Base-by-base conservation (phyloP, 1,139 yeast genomes). In the Zygosaccharomyces pseudobailii region DNA sequence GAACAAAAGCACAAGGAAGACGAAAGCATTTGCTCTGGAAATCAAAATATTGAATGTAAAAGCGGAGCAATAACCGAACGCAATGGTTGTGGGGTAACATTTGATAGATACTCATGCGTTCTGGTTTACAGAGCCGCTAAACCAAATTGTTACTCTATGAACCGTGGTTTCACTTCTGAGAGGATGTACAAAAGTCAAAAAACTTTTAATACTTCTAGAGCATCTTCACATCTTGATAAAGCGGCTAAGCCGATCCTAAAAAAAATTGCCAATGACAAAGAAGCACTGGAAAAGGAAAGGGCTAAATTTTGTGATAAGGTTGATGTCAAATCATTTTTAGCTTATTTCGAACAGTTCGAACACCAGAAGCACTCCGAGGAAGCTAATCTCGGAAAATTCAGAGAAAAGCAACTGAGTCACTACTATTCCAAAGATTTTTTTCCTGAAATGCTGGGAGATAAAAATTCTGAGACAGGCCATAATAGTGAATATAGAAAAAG, bases 231-330 rank as follows among this genome's bases (percentile, higher is more conserved):
- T n/a, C 6, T 7, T 10, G 33, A 30, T n/a, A 30, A 30, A 30
- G 13, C 6, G 7, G 19, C 49, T 3, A 58, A 50, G 37, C 54
- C 66, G 3, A 62, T 62, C 21, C 43, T 62, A 27, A 62, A 61
- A 38, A 44, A 49, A 21, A 57, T 45, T 36, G 47, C 44, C 10
- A 60, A 62, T 40, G 48, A 45, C 9, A 54, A 53, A 36, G 57
- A 55, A 20, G 47, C 45, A 6, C 46, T 54, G 17, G 65, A 62
- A 42, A 53, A 43, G 8, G 45, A 40, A 27, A 53, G 57, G 32
- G 66, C 63, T 3, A 51, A 48, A 22, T 45, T 47, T 22, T 62
- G 65, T 39, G 66, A 62, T 34, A 46, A 45, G 10, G 62, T 61
- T 6, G 58, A 54, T 13, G 50, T 58, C 1, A 47, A 51, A 13